phyloP scores from a whole-genome alignment of 176 grass and related monocot genomes.

The Triticum aestivum region IWGSC_CS_RefSeq_v2.1 NC_057796.1:365978353-365978852 shows the following conservation, averaged over 20 bases:
- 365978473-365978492: not conserved
- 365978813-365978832: not conserved
- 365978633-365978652: not conserved
- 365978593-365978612: slow-evolving; percentile 17
- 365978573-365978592: not conserved
- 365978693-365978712: slow-evolving; percentile 30
- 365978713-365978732: not conserved
- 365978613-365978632: slow-evolving; percentile 39
- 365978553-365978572: not conserved
- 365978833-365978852: not conserved
- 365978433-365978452: slow-evolving; percentile 43
- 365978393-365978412: not conserved
- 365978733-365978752: slow-evolving; percentile 2
- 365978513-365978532: too few species aligned
- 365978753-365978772: not conserved
- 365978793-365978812: not conserved
- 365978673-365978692: not conserved
- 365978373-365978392: not conserved
- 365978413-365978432: slow-evolving; percentile 6
- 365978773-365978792: not conserved
- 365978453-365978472: not conserved
- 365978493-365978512: not conserved
- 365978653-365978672: slow-evolving; percentile 34
- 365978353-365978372: slow-evolving; percentile 23
- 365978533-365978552: not conserved